phyloP scores from a whole-genome alignment of 441 rosid genomes.

The Arabidopsis hybrid region DNA sequence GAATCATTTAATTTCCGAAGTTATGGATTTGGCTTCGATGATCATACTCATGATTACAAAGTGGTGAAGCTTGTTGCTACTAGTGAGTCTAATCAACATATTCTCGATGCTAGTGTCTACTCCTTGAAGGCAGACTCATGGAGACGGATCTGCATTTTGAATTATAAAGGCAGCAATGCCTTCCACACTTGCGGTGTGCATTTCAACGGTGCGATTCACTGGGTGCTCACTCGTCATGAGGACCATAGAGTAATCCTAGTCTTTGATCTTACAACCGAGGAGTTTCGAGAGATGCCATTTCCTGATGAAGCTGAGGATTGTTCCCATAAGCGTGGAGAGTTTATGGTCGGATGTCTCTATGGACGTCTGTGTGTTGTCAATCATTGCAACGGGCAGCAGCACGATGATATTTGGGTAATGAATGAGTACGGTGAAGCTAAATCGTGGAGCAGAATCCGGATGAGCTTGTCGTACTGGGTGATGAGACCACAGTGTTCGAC shows the following conservation, averaged over 20 bases:
- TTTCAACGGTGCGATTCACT: constrained; percentile 14
- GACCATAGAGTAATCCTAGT: constrained; percentile 33
- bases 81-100: too few species aligned
- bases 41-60: too few species aligned
- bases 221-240: constrained; percentile 39
- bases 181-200: too few species aligned
- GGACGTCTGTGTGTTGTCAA: constrained; percentile 48
- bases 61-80: too few species aligned
- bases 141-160: too few species aligned
- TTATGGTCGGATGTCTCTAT: constrained; percentile 42
- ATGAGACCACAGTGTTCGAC: constrained; percentile 49
- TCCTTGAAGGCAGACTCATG: too few species aligned
- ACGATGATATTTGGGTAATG: constrained; percentile 57
- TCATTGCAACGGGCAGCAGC: constrained; percentile 31
- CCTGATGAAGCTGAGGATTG: constrained; percentile 33
- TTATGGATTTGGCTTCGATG: too few species aligned
- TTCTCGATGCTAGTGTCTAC: too few species aligned
- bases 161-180: too few species aligned
- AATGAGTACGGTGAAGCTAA: constrained; percentile 43
- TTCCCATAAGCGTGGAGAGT: constrained; percentile 20
- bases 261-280: constrained; percentile 45
- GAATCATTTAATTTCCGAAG: too few species aligned
- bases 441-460: constrained; percentile 50
- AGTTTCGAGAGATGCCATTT: constrained; percentile 39
- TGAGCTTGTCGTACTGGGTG: constrained; percentile 40